Evolutionary conservation across 2,329 filamentous ascomycete species (phyloP).

Genomic region (Penicillium sp.): DNA sequence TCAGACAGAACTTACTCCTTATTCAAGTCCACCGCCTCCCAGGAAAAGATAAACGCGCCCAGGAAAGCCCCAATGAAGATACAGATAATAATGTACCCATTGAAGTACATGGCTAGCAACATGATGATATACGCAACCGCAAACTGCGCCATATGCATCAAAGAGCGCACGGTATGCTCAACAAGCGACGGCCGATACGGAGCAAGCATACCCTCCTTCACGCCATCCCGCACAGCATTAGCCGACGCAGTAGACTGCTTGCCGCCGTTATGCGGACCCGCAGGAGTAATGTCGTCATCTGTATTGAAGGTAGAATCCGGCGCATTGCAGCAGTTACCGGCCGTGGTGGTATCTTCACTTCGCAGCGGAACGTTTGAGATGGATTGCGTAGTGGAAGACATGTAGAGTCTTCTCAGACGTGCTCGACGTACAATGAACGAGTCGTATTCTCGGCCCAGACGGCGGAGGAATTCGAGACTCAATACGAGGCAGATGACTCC

Average conservation of each 20-base stretch:
- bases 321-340: background rate
- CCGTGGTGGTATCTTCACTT: background rate
- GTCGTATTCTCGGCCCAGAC: constrained; percentile 70
- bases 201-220: background rate
- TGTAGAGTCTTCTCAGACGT: constrained; percentile 28
- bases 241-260: background rate
- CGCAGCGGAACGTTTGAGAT: background rate
- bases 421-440: constrained; percentile 59
- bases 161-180: constrained; percentile 65
- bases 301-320: background rate
- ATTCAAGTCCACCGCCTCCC: constrained; percentile 50
- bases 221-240: background rate
- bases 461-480: constrained; percentile 68
- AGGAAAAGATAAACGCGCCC: constrained; percentile 71
- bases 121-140: constrained; percentile 77
- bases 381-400: background rate
- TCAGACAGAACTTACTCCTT: background rate
- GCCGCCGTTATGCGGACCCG: background rate
- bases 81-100: constrained; percentile 74
- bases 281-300: constrained; percentile 2
- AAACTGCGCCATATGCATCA: constrained; percentile 69
- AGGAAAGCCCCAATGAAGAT: constrained; percentile 75
- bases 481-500: constrained; percentile 73
- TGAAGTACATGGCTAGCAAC: constrained; percentile 64
- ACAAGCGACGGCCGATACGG: constrained; percentile 56